Percentiles rank a stretch among this genome's conserved stretches.
Evolutionary conservation across 73 alveolate genomes (phyloP).

Genomic region (Blepharisma stoltei): DNA sequence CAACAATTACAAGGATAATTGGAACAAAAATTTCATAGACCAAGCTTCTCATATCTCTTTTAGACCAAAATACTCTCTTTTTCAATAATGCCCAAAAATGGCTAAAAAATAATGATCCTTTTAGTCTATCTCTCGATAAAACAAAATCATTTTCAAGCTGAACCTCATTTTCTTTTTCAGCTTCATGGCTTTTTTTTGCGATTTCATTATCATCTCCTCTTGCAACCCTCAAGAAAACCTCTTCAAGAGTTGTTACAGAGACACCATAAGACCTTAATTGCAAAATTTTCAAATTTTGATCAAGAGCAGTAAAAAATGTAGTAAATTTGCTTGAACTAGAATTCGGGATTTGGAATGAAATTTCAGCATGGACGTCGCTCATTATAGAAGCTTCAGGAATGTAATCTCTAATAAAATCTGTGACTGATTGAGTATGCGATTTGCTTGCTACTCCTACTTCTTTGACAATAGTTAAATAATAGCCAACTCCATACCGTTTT

Average conservation of each 20-base stretch:
- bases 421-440: slow-evolving; percentile 3
- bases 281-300: slow-evolving; percentile 49
- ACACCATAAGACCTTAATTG: slow-evolving; percentile 84
- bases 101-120: slow-evolving; percentile 37
- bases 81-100: slow-evolving; percentile 71
- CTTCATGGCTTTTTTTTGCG: slow-evolving; percentile 5
- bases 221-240: slow-evolving; percentile 92
- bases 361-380: slow-evolving; percentile 58
- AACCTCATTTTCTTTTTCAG: background rate
- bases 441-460: slow-evolving; percentile 17
- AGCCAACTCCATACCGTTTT: slow-evolving; percentile 66
- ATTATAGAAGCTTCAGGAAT: slow-evolving; percentile 27
- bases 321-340: slow-evolving; percentile 50
- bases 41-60: slow-evolving; percentile 76
- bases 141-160: slow-evolving; percentile 8
- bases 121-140: slow-evolving; percentile 3
- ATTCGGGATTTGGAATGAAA: slow-evolving; percentile 64
- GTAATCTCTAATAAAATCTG: background rate
- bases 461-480: slow-evolving; percentile 72
- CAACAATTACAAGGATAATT: slow-evolving; percentile 67
- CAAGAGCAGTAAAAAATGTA: slow-evolving; percentile 73
- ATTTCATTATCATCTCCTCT: slow-evolving; percentile 45
- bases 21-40: slow-evolving; percentile 83
- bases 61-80: slow-evolving; percentile 65
- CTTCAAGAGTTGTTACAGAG: slow-evolving; percentile 94